Evolutionary conservation across 768 basidiomycete genomes (phyloP), one percentile per base, ranked within the genome.

Genomic region (Pulveroboletus sp.): DNA sequence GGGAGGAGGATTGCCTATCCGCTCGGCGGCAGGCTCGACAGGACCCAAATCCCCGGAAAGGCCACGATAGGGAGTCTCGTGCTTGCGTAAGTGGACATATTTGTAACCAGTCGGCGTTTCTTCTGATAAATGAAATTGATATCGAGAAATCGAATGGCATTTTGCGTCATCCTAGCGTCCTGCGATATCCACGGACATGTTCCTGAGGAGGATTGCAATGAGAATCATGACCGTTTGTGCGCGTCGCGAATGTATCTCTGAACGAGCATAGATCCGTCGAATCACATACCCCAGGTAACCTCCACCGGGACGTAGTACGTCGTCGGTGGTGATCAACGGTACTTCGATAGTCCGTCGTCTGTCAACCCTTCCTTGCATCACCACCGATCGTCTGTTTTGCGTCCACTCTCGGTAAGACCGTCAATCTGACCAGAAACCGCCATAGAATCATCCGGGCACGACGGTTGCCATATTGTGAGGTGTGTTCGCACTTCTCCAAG

Each of bases 51-150:
- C 43, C 34, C 36, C 37, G 43, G 50, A 45, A 41, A 29, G 22
- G 22, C 37, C 37, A 35, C 37, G 36, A 37, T 13, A n/a, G 55
- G 47, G 22, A 30, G 27, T 39, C 37, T 37, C 11, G 27, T 23
- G 43, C 27, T 62, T 51, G 36, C 51, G 49, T 55, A 58, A 60
- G 60, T 63, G 60, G 50, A 57, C 38, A 16, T 43, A 45, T 63
- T 57, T 41, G 57, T 54, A 50, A 56, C 53, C 57, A 51, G 38
- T 35, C 35, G 31, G 27, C 10, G 37, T 49, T 57, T 62, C 63
- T 45, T 55, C 47, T 55, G 63, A 63, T 63, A 55, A 54, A 63
- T 63, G 63, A 62, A 55, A 53, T 40, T 41, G 51, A 53, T 63
- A 51, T 53, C 54, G 49, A 51, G 51, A 24, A 50, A 44, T 48